Evolutionary conservation across 2,329 filamentous ascomycete genomes (phyloP), one percentile per base, ranked within the genome.

Genomic region (Sporothrix variecibatus): DNA sequence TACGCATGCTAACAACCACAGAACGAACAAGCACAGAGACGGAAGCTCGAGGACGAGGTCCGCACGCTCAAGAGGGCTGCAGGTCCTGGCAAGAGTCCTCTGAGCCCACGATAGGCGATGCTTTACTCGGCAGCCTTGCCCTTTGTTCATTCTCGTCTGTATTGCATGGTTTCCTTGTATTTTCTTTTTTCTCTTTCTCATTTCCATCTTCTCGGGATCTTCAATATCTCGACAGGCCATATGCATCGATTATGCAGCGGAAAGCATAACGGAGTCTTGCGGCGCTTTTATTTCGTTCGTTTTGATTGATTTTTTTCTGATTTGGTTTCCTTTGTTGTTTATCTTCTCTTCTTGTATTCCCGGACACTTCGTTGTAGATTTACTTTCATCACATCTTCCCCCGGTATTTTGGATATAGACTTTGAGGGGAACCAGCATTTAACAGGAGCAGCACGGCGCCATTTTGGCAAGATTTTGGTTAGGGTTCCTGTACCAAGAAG

Each of bases 31-130:
- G 78, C 80, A 74, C 84, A 81, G 76, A 81, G 82, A 73, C 82
- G 86, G 70, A 86, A 83, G 77, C 79, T 87, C 28, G 87, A 88
- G 76, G 87, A 88, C 72, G 87, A 88, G 78, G 77, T 88, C 40
- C 79, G 82, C 40, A 81, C 82, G 38, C 76, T 88, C 53, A 85
- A 81, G 77, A 83, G 84, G 73, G 80, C 81, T 11, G 81, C 82
- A 40, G 85, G 83, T 2, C 81, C 84, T 1, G 82, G 82, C 76
- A 86, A 84, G 78, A 84, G 81, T 75, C 82, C 84, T 4, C 76
- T 85, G 69, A 86, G 82, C 68, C 84, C 85, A 64, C 77, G 79
- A 71, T 80, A 77, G 43, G 20, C 51, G 17, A 38, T 34, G 31
- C n/a, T 53, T 31, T 69, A 49, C n/a, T 26, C 9, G 26, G 2